Evolutionary conservation across 352 stramenopile genomes (phyloP).

Genomic region (Phytophthora pistaciae): DNA sequence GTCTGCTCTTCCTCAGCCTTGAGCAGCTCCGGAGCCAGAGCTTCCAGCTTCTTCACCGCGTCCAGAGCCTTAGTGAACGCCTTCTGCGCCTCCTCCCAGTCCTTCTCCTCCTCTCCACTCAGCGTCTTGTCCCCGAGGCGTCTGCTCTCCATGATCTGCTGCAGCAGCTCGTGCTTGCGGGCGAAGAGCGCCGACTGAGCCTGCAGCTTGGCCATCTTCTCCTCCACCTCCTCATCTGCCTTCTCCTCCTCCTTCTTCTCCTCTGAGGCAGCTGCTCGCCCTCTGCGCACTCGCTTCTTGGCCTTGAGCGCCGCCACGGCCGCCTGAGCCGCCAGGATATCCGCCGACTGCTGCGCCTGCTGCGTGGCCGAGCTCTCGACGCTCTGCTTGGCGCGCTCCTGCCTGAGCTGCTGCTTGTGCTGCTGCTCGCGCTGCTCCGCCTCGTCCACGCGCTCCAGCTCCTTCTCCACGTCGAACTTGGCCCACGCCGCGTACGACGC

Average conservation of each 20-base stretch:
- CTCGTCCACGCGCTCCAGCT: slow-evolving; percentile 64
- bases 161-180: slow-evolving; percentile 63
- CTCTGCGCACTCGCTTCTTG: slow-evolving; percentile 33
- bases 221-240: background rate
- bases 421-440: slow-evolving; percentile 41
- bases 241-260: background rate
- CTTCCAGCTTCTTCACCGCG: slow-evolving; percentile 44
- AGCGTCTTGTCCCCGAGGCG: slow-evolving; percentile 48
- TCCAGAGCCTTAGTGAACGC: slow-evolving; percentile 48
- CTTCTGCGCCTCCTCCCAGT: slow-evolving; percentile 24
- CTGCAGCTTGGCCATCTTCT: slow-evolving; percentile 30
- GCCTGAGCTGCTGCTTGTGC: slow-evolving; percentile 42
- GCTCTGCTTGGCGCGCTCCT: slow-evolving; percentile 53
- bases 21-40: slow-evolving; percentile 49
- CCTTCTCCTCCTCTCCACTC: background rate
- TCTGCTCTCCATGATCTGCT: slow-evolving; percentile 51
- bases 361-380: slow-evolving; percentile 57
- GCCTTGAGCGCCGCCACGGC: slow-evolving; percentile 75
- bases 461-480: slow-evolving; percentile 74
- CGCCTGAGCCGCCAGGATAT: slow-evolving; percentile 70
- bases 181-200: slow-evolving; percentile 45
- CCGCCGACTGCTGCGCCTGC: slow-evolving; percentile 58
- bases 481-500: slow-evolving; percentile 68
- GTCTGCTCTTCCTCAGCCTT: slow-evolving; percentile 29
- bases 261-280: background rate